Evolutionary conservation across 129 eudicot species (phyloP).

Genomic region (Chrysanthemum seticuspe): DNA sequence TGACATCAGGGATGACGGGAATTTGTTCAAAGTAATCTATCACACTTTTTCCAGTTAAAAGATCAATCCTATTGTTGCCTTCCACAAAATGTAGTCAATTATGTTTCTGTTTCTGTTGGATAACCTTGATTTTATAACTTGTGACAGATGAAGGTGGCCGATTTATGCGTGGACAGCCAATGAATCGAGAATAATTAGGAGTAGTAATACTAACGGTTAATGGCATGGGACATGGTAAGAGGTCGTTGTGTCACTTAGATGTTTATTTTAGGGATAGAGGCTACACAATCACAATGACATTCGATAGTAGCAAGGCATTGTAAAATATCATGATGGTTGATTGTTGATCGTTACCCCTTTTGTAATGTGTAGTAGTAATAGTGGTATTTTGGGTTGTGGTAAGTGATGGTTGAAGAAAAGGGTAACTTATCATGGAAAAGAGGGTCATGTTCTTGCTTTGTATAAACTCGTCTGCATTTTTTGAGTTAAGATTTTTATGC

Average conservation of each 20-base stretch:
- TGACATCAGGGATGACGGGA: too few relatives aligned
- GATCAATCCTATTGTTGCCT: too few relatives aligned
- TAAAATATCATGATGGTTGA: slow-evolving; percentile 20
- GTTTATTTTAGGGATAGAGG: slow-evolving; percentile 25
- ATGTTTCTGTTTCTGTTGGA: background rate
- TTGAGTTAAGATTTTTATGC: background rate
- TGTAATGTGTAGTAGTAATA: background rate
- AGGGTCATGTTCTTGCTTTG: slow-evolving; percentile 7
- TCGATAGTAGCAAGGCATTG: slow-evolving; percentile 17
- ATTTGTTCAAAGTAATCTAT: too few relatives aligned
- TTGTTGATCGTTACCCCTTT: slow-evolving; percentile 6
- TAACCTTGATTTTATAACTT: background rate
- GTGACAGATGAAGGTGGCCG: slow-evolving; percentile 40
- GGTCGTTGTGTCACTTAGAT: slow-evolving; percentile 7
- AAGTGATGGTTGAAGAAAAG: background rate
- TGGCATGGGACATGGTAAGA: slow-evolving; percentile 15
- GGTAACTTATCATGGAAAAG: slow-evolving; percentile 19
- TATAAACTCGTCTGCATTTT: slow-evolving; percentile 17
- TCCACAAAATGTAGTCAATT: too few relatives aligned
- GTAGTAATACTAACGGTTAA: slow-evolving; percentile 18
- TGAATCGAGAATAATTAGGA: slow-evolving; percentile 26
- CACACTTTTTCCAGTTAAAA: too few relatives aligned
- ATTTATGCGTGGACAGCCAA: slow-evolving; percentile 36
- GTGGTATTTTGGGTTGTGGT: slow-evolving; percentile 8
- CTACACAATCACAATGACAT: slow-evolving; percentile 9